Conservation (phyloP, 75 land plant genomes). For the Pinus taeda region DNA sequence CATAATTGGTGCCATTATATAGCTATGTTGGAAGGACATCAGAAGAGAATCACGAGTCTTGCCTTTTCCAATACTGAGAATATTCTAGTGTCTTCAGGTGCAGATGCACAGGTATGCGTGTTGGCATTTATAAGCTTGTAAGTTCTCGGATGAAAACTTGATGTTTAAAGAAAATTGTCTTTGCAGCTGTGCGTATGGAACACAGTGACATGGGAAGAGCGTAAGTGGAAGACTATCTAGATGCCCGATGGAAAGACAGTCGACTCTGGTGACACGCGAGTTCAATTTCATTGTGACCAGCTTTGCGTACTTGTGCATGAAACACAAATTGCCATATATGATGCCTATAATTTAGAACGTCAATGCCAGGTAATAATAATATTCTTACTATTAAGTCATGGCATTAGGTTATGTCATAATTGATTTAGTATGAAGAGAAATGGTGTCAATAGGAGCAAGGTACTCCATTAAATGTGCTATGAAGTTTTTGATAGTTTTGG, state of each 20-base stretch:
- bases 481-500: too few relatives aligned
- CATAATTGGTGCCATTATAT: conserved; percentile 7
- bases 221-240: conserved; percentile 48
- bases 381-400: too few relatives aligned
- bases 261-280: conserved; percentile 32
- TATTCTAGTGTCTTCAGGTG: conserved; percentile 66
- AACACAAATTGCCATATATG: conserved; percentile 62
- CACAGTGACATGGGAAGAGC: conserved; percentile 78
- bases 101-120: conserved; percentile 57
- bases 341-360: conserved; percentile 50
- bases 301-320: conserved; percentile 52
- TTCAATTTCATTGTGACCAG: conserved; percentile 61
- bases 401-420: too few relatives aligned
- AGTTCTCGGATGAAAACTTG: conserved; percentile 7
- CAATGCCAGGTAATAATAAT: conserved; percentile 22
- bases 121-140: too few relatives aligned
- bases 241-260: conserved; percentile 56
- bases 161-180: conserved; percentile 17
- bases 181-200: conserved; percentile 77
- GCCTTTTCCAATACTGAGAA: conserved; percentile 54
- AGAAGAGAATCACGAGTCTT: conserved; percentile 57
- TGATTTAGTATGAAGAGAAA: too few relatives aligned
- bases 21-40: conserved; percentile 64
- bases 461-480: too few relatives aligned
- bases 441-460: too few relatives aligned